Percentiles rank a stretch among this genome's conserved stretches.
phyloP scores from a whole-genome alignment of 106 monocot genomes.

The Alisma plantagoaquatica region DNA sequence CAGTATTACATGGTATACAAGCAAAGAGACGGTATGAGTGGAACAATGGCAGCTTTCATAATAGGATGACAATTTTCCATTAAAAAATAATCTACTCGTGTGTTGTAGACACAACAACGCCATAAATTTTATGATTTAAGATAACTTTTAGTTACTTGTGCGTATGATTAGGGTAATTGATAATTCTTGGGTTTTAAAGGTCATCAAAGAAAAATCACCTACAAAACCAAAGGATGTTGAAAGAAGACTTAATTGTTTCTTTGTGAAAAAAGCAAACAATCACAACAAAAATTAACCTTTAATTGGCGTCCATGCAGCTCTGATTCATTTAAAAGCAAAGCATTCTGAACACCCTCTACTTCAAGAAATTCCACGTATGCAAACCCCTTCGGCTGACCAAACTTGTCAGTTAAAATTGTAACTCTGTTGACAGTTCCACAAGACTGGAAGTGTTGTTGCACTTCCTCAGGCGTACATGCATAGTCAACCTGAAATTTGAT shows the following conservation, averaged over 20 bases:
- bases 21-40: too few species aligned
- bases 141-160: too few species aligned
- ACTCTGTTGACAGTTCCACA: slow-evolving; percentile 51
- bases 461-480: slow-evolving; percentile 53
- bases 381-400: slow-evolving; percentile 51
- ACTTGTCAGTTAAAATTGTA: slow-evolving; percentile 44
- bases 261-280: not conserved
- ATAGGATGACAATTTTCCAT: too few species aligned
- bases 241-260: not conserved
- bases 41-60: too few species aligned
- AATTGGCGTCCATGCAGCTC: slow-evolving; percentile 47
- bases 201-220: too few species aligned
- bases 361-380: slow-evolving; percentile 52
- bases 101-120: too few species aligned
- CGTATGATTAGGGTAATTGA: too few species aligned
- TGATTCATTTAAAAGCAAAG: slow-evolving; percentile 39
- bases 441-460: slow-evolving; percentile 46
- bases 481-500: slow-evolving; percentile 48
- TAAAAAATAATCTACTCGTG: too few species aligned
- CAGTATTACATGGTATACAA: too few species aligned
- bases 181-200: too few species aligned
- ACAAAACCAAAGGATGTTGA: too few species aligned
- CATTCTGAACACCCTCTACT: slow-evolving; percentile 45
- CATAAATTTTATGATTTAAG: too few species aligned
- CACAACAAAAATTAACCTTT: slow-evolving; percentile 22